A percentile compares a stretch with the other conserved stretches of the same genome.
phyloP scores from a whole-genome alignment of 148 eudicot genomes.

The Hydrangea macrophylla region DNA sequence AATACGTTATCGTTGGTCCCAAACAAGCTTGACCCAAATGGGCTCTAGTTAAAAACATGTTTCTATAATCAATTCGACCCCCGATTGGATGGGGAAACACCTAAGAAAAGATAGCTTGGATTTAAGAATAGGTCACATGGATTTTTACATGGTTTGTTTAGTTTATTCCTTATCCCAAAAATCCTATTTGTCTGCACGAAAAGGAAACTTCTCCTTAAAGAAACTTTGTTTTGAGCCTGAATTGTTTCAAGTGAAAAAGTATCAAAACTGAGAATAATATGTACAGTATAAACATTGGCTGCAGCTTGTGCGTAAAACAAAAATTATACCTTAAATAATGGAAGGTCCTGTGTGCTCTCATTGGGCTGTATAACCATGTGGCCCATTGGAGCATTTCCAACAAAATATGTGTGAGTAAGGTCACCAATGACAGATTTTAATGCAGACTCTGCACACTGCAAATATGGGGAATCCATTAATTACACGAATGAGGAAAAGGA shows the following conservation, averaged over 20 bases:
- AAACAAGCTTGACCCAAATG: no score
- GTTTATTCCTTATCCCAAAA: no score
- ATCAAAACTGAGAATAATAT: neutral
- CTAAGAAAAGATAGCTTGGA: no score
- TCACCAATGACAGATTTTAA: constrained; percentile 73
- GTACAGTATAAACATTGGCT: neutral
- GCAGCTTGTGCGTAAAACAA: neutral
- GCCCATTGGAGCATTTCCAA: constrained; percentile 96
- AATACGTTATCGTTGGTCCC: no score
- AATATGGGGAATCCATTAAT: constrained; percentile 12
- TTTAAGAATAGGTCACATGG: no score
- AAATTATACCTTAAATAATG: constrained; percentile 48
- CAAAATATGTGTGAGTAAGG: constrained; percentile 77
- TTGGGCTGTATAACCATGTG: constrained; percentile 53
- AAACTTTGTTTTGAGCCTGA: neutral
- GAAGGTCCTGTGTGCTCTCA: constrained; percentile 33
- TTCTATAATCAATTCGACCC: no score
- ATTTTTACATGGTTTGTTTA: no score
- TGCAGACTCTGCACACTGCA: constrained; percentile 88
- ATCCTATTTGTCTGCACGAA: no score
- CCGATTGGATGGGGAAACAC: no score
- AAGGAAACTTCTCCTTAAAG: no score
- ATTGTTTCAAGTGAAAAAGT: neutral
- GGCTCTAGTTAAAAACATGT: no score
- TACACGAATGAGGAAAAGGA: constrained; percentile 1